Base-by-base conservation (phyloP, 2,329 filamentous ascomycete genomes). In the Fusarium ramigenum region DNA sequence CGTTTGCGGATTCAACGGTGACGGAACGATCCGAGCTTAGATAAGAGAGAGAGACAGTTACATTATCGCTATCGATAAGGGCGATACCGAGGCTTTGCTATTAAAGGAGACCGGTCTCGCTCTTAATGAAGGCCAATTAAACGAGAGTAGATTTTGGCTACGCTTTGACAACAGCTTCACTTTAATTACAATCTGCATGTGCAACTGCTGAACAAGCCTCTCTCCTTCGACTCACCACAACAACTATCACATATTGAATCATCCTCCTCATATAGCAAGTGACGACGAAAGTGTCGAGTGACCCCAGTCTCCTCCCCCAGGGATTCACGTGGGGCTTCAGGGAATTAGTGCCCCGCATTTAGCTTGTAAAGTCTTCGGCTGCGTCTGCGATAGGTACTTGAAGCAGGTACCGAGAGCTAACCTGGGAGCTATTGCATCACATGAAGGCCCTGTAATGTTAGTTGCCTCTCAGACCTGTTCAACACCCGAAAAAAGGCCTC, bases 321-420 rank as follows among this genome's bases (percentile, higher is more conserved):
- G 62, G 50, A 50, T 65, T 40, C 71, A 70, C 69, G 74, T 77
- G 75, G 75, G 66, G 66, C 67, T 61, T 57, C 16, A n/a, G 32
- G 34, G 69, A 70, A 70, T 77, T 77, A 78, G 71, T 78, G 78
- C 77, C 78, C 78, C 78, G 78, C 78, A 78, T 70, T 65, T 75
- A 74, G 72, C 72, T 60, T 56, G 56, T 69, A 63, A 61, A 58
- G 65, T 60, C 61, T 64, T 64, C 54, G 39, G 47, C 53, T 60
- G 25, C 62, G 53, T 53, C 43, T 68, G 23, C 39, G 50, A 46
- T 68, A 65, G 66, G 66, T 72, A 69, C 56, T 65, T 70, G 44
- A 70, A 63, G 66, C 68, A 69, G 66, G 59, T 68, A 70, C 69
- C 63, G 40, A 69, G 50, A 76, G 73, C 67, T 72, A 72, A 69